These are phyloP conservation scores for Fraxinus sp. DNA, from an alignment of 305 asterid species.

Conservation along the genomic window DNA sequence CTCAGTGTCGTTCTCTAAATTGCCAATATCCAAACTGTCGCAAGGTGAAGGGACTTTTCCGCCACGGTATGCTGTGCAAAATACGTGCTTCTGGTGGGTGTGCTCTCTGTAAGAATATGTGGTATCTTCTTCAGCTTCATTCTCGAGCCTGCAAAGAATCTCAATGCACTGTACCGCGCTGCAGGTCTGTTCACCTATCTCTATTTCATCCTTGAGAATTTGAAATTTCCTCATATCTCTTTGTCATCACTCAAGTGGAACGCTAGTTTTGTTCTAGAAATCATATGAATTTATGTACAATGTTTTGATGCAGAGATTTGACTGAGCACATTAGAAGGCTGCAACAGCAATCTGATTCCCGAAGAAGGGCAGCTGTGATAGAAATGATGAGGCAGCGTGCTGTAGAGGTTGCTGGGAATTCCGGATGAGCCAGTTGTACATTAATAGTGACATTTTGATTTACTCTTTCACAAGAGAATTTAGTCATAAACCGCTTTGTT, in stretches of 20 bases:
- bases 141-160: slow-evolving; percentile 96
- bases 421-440: slow-evolving; percentile 36
- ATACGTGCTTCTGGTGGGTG: slow-evolving; percentile 90
- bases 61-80: slow-evolving; percentile 88
- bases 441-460: slow-evolving; percentile 14
- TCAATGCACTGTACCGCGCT: slow-evolving; percentile 87
- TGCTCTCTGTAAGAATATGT: slow-evolving; percentile 89
- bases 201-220: neutral
- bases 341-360: slow-evolving; percentile 66
- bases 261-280: neutral
- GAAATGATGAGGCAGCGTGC: slow-evolving; percentile 84
- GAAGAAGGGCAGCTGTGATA: slow-evolving; percentile 71
- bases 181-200: slow-evolving; percentile 62
- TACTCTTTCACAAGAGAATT: slow-evolving; percentile 15
- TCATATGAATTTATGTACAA: neutral
- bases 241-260: neutral
- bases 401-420: slow-evolving; percentile 42
- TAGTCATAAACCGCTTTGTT: slow-evolving; percentile 16
- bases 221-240: neutral
- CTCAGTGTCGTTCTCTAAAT: slow-evolving; percentile 72
- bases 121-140: slow-evolving; percentile 97
- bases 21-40: slow-evolving; percentile 93
- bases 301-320: slow-evolving; percentile 48
- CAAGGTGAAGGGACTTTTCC: slow-evolving; percentile 97
- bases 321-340: slow-evolving; percentile 55